Base-by-base conservation (phyloP, 1,284 basidiomycete genomes). In the Cutaneotrichosporon spelunceum region DNA sequence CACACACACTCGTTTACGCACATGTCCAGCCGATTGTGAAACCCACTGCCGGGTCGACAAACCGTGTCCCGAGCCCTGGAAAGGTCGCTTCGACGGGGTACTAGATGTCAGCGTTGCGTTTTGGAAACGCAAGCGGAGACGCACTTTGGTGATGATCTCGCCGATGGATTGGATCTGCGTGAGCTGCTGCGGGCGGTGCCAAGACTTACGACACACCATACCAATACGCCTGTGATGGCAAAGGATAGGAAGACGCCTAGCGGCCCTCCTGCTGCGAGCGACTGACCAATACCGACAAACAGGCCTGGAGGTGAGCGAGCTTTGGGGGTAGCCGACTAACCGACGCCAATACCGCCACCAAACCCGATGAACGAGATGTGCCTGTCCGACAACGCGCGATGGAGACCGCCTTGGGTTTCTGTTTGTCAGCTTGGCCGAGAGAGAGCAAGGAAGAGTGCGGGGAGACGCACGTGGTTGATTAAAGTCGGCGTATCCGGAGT, bases 1-100 rank as follows among this genome's bases (percentile, higher is more conserved):
- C 21, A 13, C 6, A 5, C 10, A 16, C 42, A 56, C 30, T 1
- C 30, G 30, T 30, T 33, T 33, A 33, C 33, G 42, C 33, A 36
- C 59, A 60, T 3, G 60, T 30, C 66, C 66, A 67, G 8, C 57
- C 61, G 29, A 65, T 57, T n/a, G 60, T 57, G 52, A 67, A 65
- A 11, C 61, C 59, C 26, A 56, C 53, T 19, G 63, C 42, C 2
- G 58, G 56, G 30, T 64, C 64, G 34, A 68, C 61, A 49, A 62
- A 68, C 11, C 56, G 55, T 16, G 45, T 36, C 2, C 61, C 66
- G 48, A 63, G 9, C 8, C 61, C 61, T 1, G 61, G 61, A 52
- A 63, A 63, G 39, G 29, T 59, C 21, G 61, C 61, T 27, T 63
- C 61, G n/a, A 63, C 61, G 13, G 61, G 61, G 19, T 63, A 63